Evolutionary conservation across 2,329 filamentous ascomycete species (phyloP).

Genomic region (Blastomyces parvus): DNA sequence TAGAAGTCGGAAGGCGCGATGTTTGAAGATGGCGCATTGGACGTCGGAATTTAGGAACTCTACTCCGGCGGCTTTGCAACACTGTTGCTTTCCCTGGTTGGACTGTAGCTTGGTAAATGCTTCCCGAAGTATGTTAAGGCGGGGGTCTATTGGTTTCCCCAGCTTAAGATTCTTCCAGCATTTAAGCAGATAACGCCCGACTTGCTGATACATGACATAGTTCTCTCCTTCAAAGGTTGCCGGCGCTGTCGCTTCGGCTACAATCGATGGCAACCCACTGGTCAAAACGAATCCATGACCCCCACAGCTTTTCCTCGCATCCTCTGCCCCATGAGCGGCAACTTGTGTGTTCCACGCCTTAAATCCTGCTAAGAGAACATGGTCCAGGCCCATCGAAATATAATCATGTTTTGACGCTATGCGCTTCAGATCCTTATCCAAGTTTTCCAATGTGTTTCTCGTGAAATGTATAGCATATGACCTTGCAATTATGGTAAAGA

Average conservation of each 20-base stretch:
- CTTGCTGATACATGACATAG: constrained; percentile 34
- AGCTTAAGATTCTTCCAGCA: constrained; percentile 8
- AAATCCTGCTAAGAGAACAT: constrained; percentile 22
- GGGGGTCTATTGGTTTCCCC: constrained; percentile 10
- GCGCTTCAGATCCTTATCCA: constrained; percentile 12
- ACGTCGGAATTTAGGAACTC: constrained; percentile 17
- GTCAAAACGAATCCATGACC: constrained; percentile 32
- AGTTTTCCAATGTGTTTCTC: constrained; percentile 10
- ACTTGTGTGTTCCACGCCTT: constrained; percentile 24
- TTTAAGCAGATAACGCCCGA: constrained; percentile 23
- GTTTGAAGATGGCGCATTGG: constrained; percentile 21
- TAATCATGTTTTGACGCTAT: constrained; percentile 10
- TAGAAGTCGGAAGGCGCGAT: constrained; percentile 18
- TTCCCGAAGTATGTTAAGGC: neutral
- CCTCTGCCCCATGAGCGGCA: constrained; percentile 25
- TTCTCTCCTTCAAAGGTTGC: constrained; percentile 35
- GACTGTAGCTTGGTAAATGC: constrained; percentile 1
- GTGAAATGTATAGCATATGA: constrained; percentile 24
- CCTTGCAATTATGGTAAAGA: constrained; percentile 20
- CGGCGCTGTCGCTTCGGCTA: constrained; percentile 20
- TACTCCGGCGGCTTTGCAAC: constrained; percentile 13
- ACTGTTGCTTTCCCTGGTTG: neutral
- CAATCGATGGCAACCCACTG: constrained; percentile 26
- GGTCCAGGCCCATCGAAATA: constrained; percentile 17
- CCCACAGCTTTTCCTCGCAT: constrained; percentile 30